Conservation (phyloP, 768 basidiomycete species). For the Termitomyces sp. region DNA sequence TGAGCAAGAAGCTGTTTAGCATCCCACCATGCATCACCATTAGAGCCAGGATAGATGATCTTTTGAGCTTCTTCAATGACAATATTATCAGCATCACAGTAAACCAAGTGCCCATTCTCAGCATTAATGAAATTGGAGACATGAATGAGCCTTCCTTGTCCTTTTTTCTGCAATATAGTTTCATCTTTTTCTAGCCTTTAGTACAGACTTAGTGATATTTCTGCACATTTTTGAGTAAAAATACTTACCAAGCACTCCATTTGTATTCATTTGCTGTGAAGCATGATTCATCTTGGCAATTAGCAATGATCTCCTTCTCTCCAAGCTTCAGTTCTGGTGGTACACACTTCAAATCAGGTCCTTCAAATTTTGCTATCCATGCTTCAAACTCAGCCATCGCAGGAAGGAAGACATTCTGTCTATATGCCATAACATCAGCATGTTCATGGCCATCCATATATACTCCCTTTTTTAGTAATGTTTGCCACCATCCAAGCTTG, state of each 20-base stretch:
- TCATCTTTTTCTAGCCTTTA: neutral
- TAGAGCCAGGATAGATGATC: too few relatives aligned
- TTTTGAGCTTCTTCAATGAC: slow-evolving; percentile 25
- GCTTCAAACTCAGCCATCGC: neutral
- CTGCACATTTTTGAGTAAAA: neutral
- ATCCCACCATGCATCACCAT: too few relatives aligned
- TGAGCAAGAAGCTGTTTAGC: too few relatives aligned
- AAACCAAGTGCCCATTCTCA: neutral
- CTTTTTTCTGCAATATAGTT: too few relatives aligned
- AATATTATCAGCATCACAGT: slow-evolving; percentile 12
- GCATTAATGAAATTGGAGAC: too few relatives aligned
- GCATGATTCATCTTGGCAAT: neutral
- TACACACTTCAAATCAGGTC: neutral
- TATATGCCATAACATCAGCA: neutral
- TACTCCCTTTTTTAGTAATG: neutral
- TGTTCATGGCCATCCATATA: neutral
- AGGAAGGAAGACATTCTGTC: neutral
- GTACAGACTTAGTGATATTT: neutral
- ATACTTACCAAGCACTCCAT: neutral
- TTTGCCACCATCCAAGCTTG: neutral
- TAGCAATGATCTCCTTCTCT: neutral
- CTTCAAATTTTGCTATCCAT: neutral
- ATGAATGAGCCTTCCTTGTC: too few relatives aligned
- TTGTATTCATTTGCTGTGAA: neutral
- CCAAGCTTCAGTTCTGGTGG: neutral